Base-by-base conservation (phyloP, 2,329 filamentous ascomycete species). In the Fusarium sp. region DNA sequence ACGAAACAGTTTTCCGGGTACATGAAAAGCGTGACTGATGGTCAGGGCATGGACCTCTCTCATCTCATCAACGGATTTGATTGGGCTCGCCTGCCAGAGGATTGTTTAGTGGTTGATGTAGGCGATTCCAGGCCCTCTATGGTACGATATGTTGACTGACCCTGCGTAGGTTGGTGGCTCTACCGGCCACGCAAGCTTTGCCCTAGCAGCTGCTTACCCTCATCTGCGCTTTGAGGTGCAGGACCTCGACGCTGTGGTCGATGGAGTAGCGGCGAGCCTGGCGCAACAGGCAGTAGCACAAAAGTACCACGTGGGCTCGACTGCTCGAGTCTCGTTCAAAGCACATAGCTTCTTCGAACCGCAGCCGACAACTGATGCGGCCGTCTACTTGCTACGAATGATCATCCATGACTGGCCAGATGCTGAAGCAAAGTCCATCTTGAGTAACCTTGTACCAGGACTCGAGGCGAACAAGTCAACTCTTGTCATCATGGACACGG, bases 401-500 rank as follows among this genome's bases (percentile, higher is more conserved):
- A 41, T 53, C 8, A 46, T 53, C 5, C 50, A 53, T 10, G 50
- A 53, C 28, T 53, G 50, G 50, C 50, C 50, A 2, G 42, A 47
- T 28, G 28, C 42, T 10, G 50, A 53, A 24, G 42, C 50, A 8
- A 43, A 15, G 4, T n/a, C 19, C 13, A 53, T 53, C 24, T n/a
- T 53, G 28, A 31, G 28, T 4, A 53, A 53, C 10, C 29, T 53
- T 12, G 29, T 53, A 7, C 42, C 50, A 3, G 42, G 35, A 13
- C 50, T 53, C 3, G 42, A 46, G 35, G 28, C 28, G 38, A 9
- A n/a, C 1, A 35, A 34, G 4, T 32, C 42, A 15, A 40, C 26
- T 13, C 42, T 54, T 29, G 43, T 54, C 29, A 54, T 54, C 31
- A 54, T 54, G 51, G 51, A 54, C 12, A 54, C 51, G 8, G 51